These are phyloP conservation scores for Canavalia ensiformis DNA, from an alignment of 306 rosid genomes.

Conservation along the genomic window DNA sequence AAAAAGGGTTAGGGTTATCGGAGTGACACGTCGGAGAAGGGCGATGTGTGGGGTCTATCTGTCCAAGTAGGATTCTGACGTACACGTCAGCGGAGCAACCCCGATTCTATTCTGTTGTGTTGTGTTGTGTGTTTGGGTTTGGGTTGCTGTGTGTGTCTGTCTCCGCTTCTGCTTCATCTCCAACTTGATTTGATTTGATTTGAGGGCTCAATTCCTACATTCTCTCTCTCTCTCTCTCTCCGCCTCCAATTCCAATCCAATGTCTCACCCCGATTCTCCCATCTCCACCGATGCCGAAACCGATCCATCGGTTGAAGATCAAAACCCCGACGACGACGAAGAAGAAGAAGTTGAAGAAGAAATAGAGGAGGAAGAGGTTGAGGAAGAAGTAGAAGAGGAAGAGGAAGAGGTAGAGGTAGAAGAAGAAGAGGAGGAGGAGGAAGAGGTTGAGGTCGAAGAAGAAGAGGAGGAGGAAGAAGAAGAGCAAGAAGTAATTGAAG, in stretches of 20 bases:
- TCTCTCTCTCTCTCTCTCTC: neutral
- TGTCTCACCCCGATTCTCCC: constrained; percentile 50
- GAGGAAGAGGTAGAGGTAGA: constrained; percentile 23
- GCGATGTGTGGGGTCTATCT: constrained; percentile 11
- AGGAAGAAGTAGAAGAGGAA: neutral
- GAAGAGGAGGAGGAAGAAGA: constrained; percentile 35
- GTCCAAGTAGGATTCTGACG: neutral
- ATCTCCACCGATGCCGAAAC: constrained; percentile 8
- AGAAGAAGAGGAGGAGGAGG: constrained; percentile 36
- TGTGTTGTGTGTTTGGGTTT: neutral
- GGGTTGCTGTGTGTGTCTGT: neutral
- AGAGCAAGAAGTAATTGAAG: constrained; percentile 1
- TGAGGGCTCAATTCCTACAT: neutral
- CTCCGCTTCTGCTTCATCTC: neutral
- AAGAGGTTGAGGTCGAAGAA: neutral
- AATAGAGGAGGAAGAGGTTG: neutral
- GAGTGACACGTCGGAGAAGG: constrained; percentile 24
- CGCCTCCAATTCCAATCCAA: constrained; percentile 10
- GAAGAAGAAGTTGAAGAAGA: neutral
- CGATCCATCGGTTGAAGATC: constrained; percentile 47
- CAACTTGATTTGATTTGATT: neutral
- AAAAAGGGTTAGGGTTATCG: neutral
- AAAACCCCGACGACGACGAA: neutral
- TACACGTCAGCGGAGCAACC: neutral
- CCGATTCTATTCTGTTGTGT: neutral